Base-by-base conservation (phyloP, 176 grass and related monocot species). In the Typha latifolia region DNA sequence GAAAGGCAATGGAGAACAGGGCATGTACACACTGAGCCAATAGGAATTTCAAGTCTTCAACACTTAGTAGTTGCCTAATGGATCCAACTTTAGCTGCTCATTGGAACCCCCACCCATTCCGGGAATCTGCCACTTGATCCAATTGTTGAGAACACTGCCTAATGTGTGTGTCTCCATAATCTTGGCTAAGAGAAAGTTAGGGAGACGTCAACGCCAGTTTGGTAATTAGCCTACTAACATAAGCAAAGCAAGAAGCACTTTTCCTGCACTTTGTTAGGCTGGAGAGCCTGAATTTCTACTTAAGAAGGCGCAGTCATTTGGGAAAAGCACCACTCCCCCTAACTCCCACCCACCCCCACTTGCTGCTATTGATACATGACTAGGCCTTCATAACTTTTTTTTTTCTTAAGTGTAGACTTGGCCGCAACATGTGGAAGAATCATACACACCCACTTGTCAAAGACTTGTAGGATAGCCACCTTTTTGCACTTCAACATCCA, bases 131-230 rank as follows among this genome's bases (percentile, higher is more conserved):
- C 62, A 66, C 51, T 66, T 77, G 52, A 49, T 64, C 49, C 26
- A 61, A 68, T 15, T 24, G 43, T 47, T 62, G 37, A 78, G 10
- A 62, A 37, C 11, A 21, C 16, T 3, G 4, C 27, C 15, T 62
- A 2, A 69, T 20, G 74, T 77, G 74, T 20, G 74, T 77, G 74
- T 63, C 66, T 9, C 1, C 3, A 10, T 18, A 11, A 20, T 6
- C 47, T 62, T 53, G 74, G 74, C 0, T 2, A 20, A 47, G 5
- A 49, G 1, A 27, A 51, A 27, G 61, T n/a, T 79, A 72, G 27
- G 24, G 31, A 66, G 49, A 65, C 69, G 61, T 79, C 67, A 71
- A 71, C 56, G 68, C n/a, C 67, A 65, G 68, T 72, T 66, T 66
- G 57, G 22, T 59, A 43, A 79, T 66, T 66, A 71, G 29, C 53